A percentile compares a stretch with the other conserved stretches of the same genome.
phyloP scores from a whole-genome alignment of 352 stramenopile genomes.

The Phytophthora pisi region DNA sequence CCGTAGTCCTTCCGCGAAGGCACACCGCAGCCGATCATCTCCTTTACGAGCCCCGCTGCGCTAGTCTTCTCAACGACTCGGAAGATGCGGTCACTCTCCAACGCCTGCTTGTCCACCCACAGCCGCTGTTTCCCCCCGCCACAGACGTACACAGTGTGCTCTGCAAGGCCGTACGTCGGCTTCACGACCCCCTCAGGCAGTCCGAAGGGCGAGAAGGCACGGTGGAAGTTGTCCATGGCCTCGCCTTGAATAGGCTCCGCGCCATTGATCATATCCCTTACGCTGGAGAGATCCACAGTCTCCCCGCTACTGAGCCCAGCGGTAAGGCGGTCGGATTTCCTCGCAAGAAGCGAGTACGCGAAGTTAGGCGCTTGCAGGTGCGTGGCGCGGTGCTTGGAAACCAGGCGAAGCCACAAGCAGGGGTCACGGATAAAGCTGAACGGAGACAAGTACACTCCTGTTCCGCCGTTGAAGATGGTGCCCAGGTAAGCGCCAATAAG shows the following conservation, averaged over 20 bases:
- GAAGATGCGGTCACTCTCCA: conserved; percentile 87
- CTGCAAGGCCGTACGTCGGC: conserved; percentile 99
- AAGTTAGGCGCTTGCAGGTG: conserved; percentile 99
- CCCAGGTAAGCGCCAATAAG: conserved; percentile 95
- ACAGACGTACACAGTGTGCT: conserved; percentile 99
- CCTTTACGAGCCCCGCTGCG: conserved; percentile 39
- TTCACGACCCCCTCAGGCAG: conserved; percentile 91
- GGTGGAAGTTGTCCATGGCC: conserved; percentile 89
- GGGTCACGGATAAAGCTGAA: conserved; percentile 98
- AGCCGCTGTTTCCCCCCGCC: conserved; percentile 91
- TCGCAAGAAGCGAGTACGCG: conserved; percentile 95
- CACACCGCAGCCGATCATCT: conserved; percentile 95
- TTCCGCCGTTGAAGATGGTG: conserved; percentile 88
- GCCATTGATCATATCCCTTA: conserved; percentile 98
- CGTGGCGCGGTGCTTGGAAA: conserved; percentile 90
- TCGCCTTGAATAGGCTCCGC: conserved; percentile 96
- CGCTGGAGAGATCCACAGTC: conserved; percentile 89
- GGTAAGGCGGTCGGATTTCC: conserved; percentile 89
- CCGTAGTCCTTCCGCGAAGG: conserved; percentile 80
- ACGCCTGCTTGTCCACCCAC: conserved; percentile 87
- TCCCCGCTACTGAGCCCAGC: conserved; percentile 26
- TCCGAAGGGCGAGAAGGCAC: conserved; percentile 89
- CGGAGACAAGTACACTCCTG: conserved; percentile 97
- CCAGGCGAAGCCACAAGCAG: conserved; percentile 94
- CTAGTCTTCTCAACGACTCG: conserved; percentile 37